A percentile compares a stretch with the other conserved stretches of the same genome.
Conservation (phyloP, 345 rosid genomes). For the Bruguiera sexangula region DNA sequence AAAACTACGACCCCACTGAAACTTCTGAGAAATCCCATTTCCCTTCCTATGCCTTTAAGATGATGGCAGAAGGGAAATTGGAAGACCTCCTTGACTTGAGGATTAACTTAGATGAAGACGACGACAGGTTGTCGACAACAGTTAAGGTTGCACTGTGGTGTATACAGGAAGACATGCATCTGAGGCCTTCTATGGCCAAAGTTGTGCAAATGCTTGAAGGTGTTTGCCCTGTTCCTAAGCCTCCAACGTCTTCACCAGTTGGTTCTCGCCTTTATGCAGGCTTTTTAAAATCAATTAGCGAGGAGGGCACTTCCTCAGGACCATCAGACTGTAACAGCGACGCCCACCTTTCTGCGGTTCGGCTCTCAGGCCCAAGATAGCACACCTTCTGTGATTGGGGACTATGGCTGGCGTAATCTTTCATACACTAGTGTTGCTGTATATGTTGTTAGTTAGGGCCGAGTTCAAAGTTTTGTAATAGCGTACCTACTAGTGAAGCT, state of each 20-base stretch:
- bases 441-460: conserved; percentile 7
- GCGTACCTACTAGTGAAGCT: not conserved
- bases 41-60: conserved; percentile 84
- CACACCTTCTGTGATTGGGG: conserved; percentile 7
- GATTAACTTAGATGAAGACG: conserved; percentile 39
- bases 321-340: conserved; percentile 70
- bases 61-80: conserved; percentile 83
- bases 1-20: conserved; percentile 58
- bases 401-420: not conserved
- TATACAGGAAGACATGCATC: conserved; percentile 79
- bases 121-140: conserved; percentile 48
- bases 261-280: conserved; percentile 54
- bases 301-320: conserved; percentile 69
- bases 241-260: conserved; percentile 61
- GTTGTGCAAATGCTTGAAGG: conserved; percentile 98
- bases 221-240: conserved; percentile 50
- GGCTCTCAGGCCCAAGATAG: conserved; percentile 93
- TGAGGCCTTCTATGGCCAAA: conserved; percentile 79
- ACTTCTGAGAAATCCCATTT: conserved; percentile 75
- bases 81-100: conserved; percentile 60
- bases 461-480: conserved; percentile 22
- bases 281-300: conserved; percentile 44
- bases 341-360: conserved; percentile 65
- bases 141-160: conserved; percentile 90
- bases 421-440: not conserved